phyloP scores from a whole-genome alignment of 805 yeast species.

The Grigorovia yakushimaensis region DNA sequence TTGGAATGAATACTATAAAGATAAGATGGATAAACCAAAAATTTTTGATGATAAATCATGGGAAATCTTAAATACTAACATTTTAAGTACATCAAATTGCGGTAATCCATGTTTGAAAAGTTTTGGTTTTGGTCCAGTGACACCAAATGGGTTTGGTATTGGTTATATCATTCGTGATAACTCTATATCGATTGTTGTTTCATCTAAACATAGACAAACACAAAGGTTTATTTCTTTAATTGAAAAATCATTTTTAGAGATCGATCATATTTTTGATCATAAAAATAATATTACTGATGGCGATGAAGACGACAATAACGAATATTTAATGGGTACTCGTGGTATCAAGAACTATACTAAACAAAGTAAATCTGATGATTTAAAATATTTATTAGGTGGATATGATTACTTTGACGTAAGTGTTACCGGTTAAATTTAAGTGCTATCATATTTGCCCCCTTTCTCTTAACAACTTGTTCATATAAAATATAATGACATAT shows the following conservation, averaged over 20 bases:
- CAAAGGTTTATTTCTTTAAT: conserved; percentile 60
- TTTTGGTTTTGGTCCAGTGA: conserved; percentile 88
- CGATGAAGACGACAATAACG: background rate
- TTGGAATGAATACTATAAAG: conserved; percentile 46
- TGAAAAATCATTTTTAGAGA: conserved; percentile 52
- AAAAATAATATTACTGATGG: conserved; percentile 5
- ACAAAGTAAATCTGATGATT: conserved; percentile 27
- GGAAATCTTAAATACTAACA: conserved; percentile 73
- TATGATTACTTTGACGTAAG: conserved; percentile 69
- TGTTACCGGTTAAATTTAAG: conserved; percentile 14
- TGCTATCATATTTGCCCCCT: background rate
- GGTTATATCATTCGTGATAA: conserved; percentile 82
- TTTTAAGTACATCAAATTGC: conserved; percentile 79
- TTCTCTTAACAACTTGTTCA: background rate
- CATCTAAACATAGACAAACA: conserved; percentile 86
- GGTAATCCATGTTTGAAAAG: conserved; percentile 82
- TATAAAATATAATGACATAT: background rate
- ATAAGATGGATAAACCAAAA: conserved; percentile 43
- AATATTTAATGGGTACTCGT: conserved; percentile 7
- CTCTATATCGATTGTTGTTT: conserved; percentile 68
- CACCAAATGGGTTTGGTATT: conserved; percentile 86
- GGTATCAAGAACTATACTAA: conserved; percentile 1
- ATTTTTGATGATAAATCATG: conserved; percentile 82
- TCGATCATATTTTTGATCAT: conserved; percentile 40
- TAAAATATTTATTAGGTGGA: conserved; percentile 55